These are phyloP conservation scores for Yarrowia phangngaensis DNA, from an alignment of 805 yeast species.

Conservation along the genomic window DNA sequence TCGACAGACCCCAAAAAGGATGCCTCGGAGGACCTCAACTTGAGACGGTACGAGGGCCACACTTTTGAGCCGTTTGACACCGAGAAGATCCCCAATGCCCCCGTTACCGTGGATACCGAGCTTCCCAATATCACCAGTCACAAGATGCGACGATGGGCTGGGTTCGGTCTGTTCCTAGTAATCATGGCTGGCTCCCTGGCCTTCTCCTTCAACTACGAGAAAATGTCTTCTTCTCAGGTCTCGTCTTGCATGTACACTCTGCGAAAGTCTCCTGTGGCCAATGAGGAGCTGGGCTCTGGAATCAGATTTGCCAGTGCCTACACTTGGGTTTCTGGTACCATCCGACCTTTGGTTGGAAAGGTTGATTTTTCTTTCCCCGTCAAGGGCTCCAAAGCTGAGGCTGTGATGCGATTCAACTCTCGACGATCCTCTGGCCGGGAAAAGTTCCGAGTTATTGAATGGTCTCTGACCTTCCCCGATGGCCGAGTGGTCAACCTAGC, in stretches of 20 bases:
- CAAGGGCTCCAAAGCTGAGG: slow-evolving; percentile 57
- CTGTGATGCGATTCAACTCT: slow-evolving; percentile 63
- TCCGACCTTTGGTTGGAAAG: slow-evolving; percentile 77
- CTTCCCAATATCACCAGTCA: slow-evolving; percentile 57
- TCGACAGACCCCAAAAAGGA: slow-evolving; percentile 19
- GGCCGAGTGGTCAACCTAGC: slow-evolving; percentile 46
- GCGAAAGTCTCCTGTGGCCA: slow-evolving; percentile 67
- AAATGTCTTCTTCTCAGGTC: slow-evolving; percentile 82
- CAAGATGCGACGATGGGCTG: slow-evolving; percentile 48
- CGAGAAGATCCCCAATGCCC: slow-evolving; percentile 32
- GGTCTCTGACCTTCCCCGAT: slow-evolving; percentile 56
- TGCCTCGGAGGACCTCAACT: slow-evolving; percentile 19
- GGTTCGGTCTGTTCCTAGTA: slow-evolving; percentile 53
- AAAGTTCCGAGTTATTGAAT: slow-evolving; percentile 56
- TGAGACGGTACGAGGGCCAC: slow-evolving; percentile 21
- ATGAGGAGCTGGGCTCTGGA: slow-evolving; percentile 64
- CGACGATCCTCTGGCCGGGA: slow-evolving; percentile 56
- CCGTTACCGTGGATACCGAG: slow-evolving; percentile 68
- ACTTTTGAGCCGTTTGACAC: slow-evolving; percentile 17
- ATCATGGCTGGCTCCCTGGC: slow-evolving; percentile 54
- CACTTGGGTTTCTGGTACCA: slow-evolving; percentile 87
- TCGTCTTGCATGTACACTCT: slow-evolving; percentile 80
- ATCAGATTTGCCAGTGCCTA: slow-evolving; percentile 67
- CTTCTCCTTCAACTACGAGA: slow-evolving; percentile 87
- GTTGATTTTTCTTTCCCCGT: slow-evolving; percentile 71